Base-by-base conservation (phyloP, 768 basidiomycete genomes). In the Pleurotus eryngii region DNA sequence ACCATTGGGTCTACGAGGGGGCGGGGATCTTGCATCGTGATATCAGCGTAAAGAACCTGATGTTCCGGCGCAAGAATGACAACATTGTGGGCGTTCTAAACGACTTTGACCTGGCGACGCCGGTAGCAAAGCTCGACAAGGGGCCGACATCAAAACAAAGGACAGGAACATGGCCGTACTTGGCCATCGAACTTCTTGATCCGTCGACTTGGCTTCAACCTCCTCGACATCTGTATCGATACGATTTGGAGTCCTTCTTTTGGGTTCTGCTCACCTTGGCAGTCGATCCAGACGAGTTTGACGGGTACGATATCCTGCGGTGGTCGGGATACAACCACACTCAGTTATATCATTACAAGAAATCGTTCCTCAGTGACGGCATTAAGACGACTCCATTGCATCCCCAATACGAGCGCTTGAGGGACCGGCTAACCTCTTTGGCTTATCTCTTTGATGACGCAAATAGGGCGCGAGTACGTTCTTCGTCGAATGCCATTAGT, bases 181-280 rank as follows among this genome's bases (percentile, higher is more conserved):
- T 54, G 39, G 51, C 51, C 12, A 20, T 54, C 17, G 51, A 54
- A 6, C 39, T 54, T 5, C 51, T 54, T 20, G 9, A 15, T 11
- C n/a, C 6, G 6, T 35, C 30, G 2, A 35, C 30, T 11, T 35
- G 30, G 30, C n/a, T 15, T 30, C 26, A 14, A n/a, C 51, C 51
- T 2, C 51, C 51, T 26, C 51, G 11, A 15, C 51, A 54, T 30
- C 14, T 40, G 37, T 42, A 54, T 26, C 37, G 51, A 15, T 24
- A 54, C 14, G 51, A 54, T 39, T 38, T 54, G 20, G 51, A 54
- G 39, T 54, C 51, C 11, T 54, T 39, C 18, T 54, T 54, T 20
- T 54, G 42, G 24, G 20, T 38, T 20, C 20, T 42, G 39, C 26
- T 37, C 20, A 17, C 8, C 22, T 3, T 54, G 2, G 39, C 42